Evolutionary conservation across 352 stramenopile genomes (phyloP), one percentile per base, ranked within the genome.

Genomic region (Albugo candida): DNA sequence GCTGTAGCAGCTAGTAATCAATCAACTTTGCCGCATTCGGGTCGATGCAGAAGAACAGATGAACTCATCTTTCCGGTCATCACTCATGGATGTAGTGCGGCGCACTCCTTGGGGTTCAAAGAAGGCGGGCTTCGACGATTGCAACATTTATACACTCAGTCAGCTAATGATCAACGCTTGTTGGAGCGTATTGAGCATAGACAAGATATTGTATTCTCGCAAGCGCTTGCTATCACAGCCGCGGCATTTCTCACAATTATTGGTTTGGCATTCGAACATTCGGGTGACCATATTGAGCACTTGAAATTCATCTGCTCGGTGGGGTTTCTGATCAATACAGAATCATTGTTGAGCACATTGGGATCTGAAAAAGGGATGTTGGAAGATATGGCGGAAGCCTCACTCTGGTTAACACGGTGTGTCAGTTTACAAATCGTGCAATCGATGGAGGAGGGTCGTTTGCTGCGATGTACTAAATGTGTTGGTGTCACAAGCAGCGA

Each of bases 311-410:
- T 84, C 14, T 84, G 67, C 35, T 68, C 64, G 18, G 82, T 70
- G 0, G 80, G 80, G 0, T 94, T 88, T 41, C 58, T 95, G 17
- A 62, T 97, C 38, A 94, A 78, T 49, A 96, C 96, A 53, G 89
- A 97, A 60, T 94, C 87, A 16, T 63, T 98, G 13, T 51, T 98
- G 31, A 95, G 76, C 56, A 95, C 93, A 17, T 77, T 93, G 20
- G 88, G 89, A 13, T 92, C 88, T 42, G 93, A 98, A 59, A 82
- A 95, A 41, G 86, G 83, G n/a, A 97, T 97, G 93, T 75, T 98
- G 2, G 73, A 94, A 63, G 84, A 95, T 51, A 83, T 95, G 69
- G 69, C 67, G 4, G 83, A 89, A 38, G 82, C 79, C 18, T 53
- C 89, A 38, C 60, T 83, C 44, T 94, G 80, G 83, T 58, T 95